Evolutionary conservation across 2,329 filamentous ascomycete species (phyloP), one percentile per base, ranked within the genome.

Genomic region (Gremmenia infestans): DNA sequence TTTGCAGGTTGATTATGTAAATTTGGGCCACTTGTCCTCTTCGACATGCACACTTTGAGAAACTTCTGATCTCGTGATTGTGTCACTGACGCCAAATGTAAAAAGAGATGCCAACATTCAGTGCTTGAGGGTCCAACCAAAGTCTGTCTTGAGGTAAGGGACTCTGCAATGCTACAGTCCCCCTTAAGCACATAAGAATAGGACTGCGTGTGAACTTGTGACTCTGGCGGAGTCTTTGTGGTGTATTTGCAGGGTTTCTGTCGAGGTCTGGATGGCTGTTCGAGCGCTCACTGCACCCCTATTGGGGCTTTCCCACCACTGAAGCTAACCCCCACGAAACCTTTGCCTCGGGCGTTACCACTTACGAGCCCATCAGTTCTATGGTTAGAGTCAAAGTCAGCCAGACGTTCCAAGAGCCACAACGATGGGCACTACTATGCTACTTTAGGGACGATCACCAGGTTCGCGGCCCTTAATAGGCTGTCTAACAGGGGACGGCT

Each of bases 1-100:
- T n/a, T 28, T 52, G 56, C 54, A 52, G 52, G 50, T 35, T 47
- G 11, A 55, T 61, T 61, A 61, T 56, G 59, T 61, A 61, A 61
- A 56, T 60, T 35, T 11, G 28, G 22, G 49, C 54, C 54, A 57
- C 53, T 57, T 59, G 17, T 47, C 35, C 40, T 46, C 36, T 17
- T 23, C 17, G 19, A 28, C 23, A 39, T 19, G 17, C 5, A 35
- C 12, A 45, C 48, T 11, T 23, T 48, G 28, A 37, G 36, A 25
- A 46, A 14, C 47, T 48, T 32, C 25, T 43, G 28, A 54, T 55
- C 57, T 60, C 58, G 58, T 60, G 56, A 56, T 50, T 42, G 35
- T 45, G 19, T 23, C 42, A 45, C 11, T 45, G 22, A 11, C 15
- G 4, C 9, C 28, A 32, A 32, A 32, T 32, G 28, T 12, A 9